Evolutionary conservation across 2,329 filamentous ascomycete genomes (phyloP), one percentile per base, ranked within the genome.

Genomic region (Fusarium sarcochroum): DNA sequence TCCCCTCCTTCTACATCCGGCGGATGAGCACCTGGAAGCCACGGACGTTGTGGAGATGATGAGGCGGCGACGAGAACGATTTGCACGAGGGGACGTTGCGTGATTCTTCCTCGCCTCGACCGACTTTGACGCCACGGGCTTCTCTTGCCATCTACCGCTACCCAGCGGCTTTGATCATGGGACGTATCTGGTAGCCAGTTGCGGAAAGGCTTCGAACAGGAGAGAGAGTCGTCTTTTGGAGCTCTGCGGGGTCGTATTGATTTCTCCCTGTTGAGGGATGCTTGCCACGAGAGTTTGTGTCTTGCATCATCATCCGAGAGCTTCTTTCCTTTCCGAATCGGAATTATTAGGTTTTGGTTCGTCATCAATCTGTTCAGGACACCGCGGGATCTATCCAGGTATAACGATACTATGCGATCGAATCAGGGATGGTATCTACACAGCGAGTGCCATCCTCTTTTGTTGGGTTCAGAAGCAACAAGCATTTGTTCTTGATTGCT

Each of bases 1-100:
- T 49, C 27, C 46, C 37, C 46, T 47, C 41, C 47, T 68, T 60
- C 64, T 65, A 48, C 32, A 50, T 68, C 58, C 64, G 52, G 64
- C 30, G 17, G 18, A 53, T 23, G 7, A 51, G 20, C n/a, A 54
- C 17, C 34, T 18, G 11, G 20, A 38, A 56, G 59, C 38, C 18
- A 35, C 25, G 21, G 13, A 46, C 25, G 30, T 56, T 60, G 60
- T 65, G 65, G 66, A 51, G 32, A 52, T 42, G 38, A 55, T 21
- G 41, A 48, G 41, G 41, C 27, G 35, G 49, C 7, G 38, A 40
- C 23, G 23, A 17, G n/a, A 32, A 45, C 46, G 18, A 52, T 46
- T 20, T 7, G 42, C 27, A 21, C 23, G 35, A 38, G 46, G 17
- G 40, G 15, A 54, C 30, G 18, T 32, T 47, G 27, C 11, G 11